Evolutionary conservation across 306 rosid species (phyloP), one percentile per base, ranked within the genome.

Genomic region (Prunus mume): DNA sequence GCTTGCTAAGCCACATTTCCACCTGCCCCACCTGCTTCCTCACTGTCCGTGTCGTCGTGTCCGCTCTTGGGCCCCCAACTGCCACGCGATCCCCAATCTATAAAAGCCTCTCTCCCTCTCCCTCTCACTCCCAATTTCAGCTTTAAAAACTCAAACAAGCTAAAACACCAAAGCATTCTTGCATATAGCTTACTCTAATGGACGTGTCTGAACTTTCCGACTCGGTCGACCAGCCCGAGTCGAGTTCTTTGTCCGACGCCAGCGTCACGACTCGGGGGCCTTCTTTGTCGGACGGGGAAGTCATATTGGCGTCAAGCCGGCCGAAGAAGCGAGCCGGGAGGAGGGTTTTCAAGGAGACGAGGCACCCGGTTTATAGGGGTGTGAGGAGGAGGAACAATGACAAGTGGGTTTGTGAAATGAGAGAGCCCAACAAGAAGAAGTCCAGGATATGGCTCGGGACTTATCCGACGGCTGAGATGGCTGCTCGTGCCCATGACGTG

Each of bases 381-480:
- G 92, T 95, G 11, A 67, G 98, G 0, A 69, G 80, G 4, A 83
- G 97, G 81, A 88, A 89, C 80, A 88, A 87, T 5, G 75, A 88
- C 86, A 95, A 88, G 77, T 95, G 97, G 98, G 98, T 92, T 0
- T 92, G 96, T 43, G 98, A 95, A 77, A 72, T 95, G 25, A 86
- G 98, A 0, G 93, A 90, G 28, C 98, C 98, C 2, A 69, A 86
- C 19, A 81, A 79, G 64, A 92, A 89, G 43, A 19, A 61, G 38
- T 61, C 88, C 0, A 85, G 96, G 58, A 86, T 95, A 4, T 95
- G 98, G 98, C 92, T 95, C 2, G 98, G 98, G 15, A 95, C 98
- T 0, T 90, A 90, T 66, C 78, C 86, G 0, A 95, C 91, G 0
- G 84, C 97, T 0, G 93, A 95, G 74, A 95, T 92, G 95, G 97